Base-by-base conservation (phyloP, 2,329 filamentous ascomycete genomes). In the Xylariaceae sp. region DNA sequence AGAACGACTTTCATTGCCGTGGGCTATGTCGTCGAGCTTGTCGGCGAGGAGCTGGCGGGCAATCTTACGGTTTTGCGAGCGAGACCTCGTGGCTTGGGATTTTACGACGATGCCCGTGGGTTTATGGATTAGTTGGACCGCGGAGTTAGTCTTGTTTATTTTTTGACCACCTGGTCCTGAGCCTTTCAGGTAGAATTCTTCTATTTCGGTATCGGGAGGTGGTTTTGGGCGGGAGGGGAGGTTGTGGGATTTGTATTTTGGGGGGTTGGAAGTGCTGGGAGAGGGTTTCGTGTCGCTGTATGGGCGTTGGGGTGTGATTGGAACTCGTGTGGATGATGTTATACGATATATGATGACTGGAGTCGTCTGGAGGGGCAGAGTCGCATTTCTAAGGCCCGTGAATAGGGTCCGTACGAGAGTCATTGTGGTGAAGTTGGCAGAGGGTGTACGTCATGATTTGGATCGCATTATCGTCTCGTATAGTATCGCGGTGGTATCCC, bases 121-220 rank as follows among this genome's bases (percentile, higher is more conserved):
- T 14, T 88, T 74, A 70, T 99, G 94, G 61, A 87, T 94, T 34
- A 99, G 78, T 69, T 99, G 94, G 2, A 97, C 93, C 36, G 93
- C 93, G 0, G 90, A 97, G 59, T 86, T 91, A 22, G 94, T 99
- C 83, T 99, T 99, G 74, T 99, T 99, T 87, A 97, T 97, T 70
- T 97, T 97, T 69, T 99, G 94, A 0, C 94, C 94, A 19, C 94
- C 94, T 0, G 94, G 93, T 1, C 94, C 94, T 61, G 84, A 89
- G 63, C 94, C 94, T 69, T 94, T 96, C 55, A 99, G 79, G 72
- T 95, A 97, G 40, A 80, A 81, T 66, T 97, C 89, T 51, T 87
- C 84, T 60, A 97, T 84, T 47, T 97, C 91, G 16, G 79, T 75
- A 60, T 96, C 91, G 12, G 85, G 79, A 17, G 94, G 82, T 12